phyloP scores from a whole-genome alignment of 139 green algal genomes.

The Haematococcus sp. region DNA sequence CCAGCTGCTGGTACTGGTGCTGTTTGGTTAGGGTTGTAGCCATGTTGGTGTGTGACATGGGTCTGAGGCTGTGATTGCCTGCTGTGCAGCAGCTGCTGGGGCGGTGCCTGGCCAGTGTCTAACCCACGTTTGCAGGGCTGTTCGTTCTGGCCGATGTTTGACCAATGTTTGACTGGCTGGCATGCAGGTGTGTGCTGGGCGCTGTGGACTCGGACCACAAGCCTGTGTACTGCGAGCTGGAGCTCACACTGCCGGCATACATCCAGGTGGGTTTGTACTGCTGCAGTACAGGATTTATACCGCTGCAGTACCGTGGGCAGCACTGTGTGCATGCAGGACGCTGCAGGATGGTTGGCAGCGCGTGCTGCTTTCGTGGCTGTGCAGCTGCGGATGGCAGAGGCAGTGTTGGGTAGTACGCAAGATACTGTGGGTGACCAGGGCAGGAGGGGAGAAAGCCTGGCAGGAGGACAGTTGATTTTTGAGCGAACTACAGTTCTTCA shows the following conservation, averaged over 20 bases:
- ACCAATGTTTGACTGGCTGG: too few species aligned
- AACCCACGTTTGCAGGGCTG: not conserved
- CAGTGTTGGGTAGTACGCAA: not conserved
- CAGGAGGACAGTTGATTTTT: too few species aligned
- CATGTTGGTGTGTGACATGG: not conserved
- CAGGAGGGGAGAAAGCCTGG: too few species aligned
- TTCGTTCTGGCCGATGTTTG: conserved; percentile 57
- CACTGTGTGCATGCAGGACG: too few species aligned
- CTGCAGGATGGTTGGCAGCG: not conserved
- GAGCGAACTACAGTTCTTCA: too few species aligned
- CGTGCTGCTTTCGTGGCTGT: not conserved
- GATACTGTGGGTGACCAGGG: not conserved
- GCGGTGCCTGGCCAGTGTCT: not conserved
- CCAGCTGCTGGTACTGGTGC: not conserved
- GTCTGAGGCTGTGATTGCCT: conserved; percentile 1
- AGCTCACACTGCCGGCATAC: conserved; percentile 48
- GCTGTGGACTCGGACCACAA: conserved; percentile 86
- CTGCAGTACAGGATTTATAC: too few species aligned
- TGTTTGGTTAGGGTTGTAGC: not conserved
- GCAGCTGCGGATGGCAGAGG: not conserved
- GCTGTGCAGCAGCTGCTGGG: not conserved
- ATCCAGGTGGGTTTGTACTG: too few species aligned
- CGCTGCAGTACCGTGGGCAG: too few species aligned
- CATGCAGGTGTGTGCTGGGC: conserved; percentile 55
- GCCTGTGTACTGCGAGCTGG: conserved; percentile 70